Base-by-base conservation (phyloP, 2,329 filamentous ascomycete species). In the Alternaria brassicae region DNA sequence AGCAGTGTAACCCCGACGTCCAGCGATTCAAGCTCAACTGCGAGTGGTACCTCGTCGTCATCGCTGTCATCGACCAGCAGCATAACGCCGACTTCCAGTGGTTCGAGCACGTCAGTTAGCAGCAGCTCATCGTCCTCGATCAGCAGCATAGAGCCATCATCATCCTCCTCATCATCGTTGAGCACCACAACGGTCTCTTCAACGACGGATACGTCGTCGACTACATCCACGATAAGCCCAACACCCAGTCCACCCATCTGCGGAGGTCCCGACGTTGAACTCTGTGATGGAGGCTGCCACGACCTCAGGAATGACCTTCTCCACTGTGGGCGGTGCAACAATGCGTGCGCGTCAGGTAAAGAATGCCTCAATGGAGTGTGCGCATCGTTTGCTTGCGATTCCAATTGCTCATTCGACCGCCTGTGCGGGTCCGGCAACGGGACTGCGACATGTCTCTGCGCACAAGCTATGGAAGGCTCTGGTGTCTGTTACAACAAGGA, bases 331-430 rank as follows among this genome's bases (percentile, higher is more conserved):
- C 53, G 59, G 10, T 76, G 72, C 54, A 62, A 60, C 49, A 74
- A 69, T 34, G 17, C 27, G 5, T 78, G 76, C 55, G 49, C 61
- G 3, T 19, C 42, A 3, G 69, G 66, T 6, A 65, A 58, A 19
- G 41, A 53, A 13, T 78, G 76, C 51, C 62, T 66, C n/a, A 78
- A 78, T 56, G 75, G 75, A 15, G 72, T 76, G 0, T 78, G 76
- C 58, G 67, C 66, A 8, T 68, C 65, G 2, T 57, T 55, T 9
- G 53, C 68, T 9, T 78, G 75, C 61, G 68, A 75, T 55, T 73
- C 71, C 2, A 56, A 55, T 28, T 77, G 74, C 62, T 52, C 55
- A 10, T 66, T 64, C n/a, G 60, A 67, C 23, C 62, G 65, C 8
- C 45, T 63, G n/a, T 78, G 75, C 64, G 66, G 68, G 19, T 21